Evolutionary conservation across 352 stramenopile genomes (phyloP).

Genomic region (Phytophthora niederhauseri): DNA sequence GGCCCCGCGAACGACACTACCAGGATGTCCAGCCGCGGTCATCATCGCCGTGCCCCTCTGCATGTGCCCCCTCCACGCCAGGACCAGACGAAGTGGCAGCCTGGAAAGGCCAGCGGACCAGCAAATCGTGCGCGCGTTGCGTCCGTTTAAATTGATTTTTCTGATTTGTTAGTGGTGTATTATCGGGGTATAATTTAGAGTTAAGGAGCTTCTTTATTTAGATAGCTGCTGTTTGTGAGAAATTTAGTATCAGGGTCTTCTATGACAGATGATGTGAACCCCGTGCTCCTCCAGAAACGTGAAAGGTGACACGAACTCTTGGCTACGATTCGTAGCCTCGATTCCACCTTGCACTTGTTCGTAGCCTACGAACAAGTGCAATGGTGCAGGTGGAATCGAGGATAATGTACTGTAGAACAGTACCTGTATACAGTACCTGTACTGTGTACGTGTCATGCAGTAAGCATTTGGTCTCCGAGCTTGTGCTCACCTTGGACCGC

Average conservation of each 20-base stretch:
- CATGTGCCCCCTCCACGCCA: neutral
- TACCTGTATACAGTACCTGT: too few relatives aligned
- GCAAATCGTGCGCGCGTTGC: slow-evolving; percentile 17
- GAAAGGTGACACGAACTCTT: neutral
- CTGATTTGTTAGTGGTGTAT: neutral
- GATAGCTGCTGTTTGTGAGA: neutral
- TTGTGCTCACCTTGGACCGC: neutral
- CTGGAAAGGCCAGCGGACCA: slow-evolving; percentile 12
- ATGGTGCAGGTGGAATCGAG: neutral
- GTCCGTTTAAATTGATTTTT: slow-evolving; percentile 3
- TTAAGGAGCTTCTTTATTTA: neutral
- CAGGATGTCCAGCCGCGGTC: slow-evolving; percentile 20
- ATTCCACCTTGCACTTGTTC: too few relatives aligned
- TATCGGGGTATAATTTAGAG: neutral
- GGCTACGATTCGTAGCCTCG: too few relatives aligned
- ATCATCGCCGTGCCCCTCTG: neutral
- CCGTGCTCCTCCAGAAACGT: neutral
- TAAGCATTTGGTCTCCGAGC: neutral
- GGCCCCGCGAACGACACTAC: slow-evolving; percentile 6
- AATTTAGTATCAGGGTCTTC: neutral
- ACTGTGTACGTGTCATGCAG: too few relatives aligned
- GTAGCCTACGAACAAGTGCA: neutral
- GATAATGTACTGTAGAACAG: too few relatives aligned
- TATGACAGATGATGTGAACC: neutral
- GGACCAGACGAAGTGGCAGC: slow-evolving; percentile 13